phyloP scores from a whole-genome alignment of 306 rosid genomes.

The Acacia confusa region DNA sequence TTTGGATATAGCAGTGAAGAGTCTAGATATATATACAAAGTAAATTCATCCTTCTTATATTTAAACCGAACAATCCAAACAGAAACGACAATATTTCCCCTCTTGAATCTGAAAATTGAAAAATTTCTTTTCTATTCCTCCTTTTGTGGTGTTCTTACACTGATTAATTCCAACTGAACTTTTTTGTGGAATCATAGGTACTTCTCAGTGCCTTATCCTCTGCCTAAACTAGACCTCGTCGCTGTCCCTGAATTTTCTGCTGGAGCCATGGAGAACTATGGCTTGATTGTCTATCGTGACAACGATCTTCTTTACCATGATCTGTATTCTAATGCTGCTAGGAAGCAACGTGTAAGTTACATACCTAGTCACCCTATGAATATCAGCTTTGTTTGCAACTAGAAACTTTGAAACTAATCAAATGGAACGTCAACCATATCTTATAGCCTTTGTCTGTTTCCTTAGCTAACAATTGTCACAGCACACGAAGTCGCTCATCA shows the following conservation, averaged over 20 bases:
- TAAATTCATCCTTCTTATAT: slow-evolving; percentile 23
- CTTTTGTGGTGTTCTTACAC: neutral
- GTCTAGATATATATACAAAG: slow-evolving; percentile 50
- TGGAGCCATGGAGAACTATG: slow-evolving; percentile 78
- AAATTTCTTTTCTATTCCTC: neutral
- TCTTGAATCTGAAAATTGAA: neutral
- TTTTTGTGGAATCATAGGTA: slow-evolving; percentile 40
- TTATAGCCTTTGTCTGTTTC: neutral
- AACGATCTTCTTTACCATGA: slow-evolving; percentile 52
- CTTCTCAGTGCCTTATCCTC: slow-evolving; percentile 53
- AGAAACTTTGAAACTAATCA: neutral
- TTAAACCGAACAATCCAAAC: neutral
- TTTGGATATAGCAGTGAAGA: slow-evolving; percentile 51
- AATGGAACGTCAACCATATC: slow-evolving; percentile 1
- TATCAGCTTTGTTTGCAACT: neutral
- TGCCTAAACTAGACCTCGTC: slow-evolving; percentile 66
- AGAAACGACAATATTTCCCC: neutral
- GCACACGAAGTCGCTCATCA: slow-evolving; percentile 98
- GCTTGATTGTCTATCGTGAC: slow-evolving; percentile 59
- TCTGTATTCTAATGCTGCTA: slow-evolving; percentile 42
- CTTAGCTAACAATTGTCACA: neutral
- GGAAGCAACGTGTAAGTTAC: slow-evolving; percentile 50
- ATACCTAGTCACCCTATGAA: neutral
- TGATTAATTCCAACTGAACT: neutral
- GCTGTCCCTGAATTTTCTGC: slow-evolving; percentile 58